Percentiles rank a stretch among this genome's conserved stretches.
Evolutionary conservation across 2,329 filamentous ascomycete genomes (phyloP).

Genomic region (Beauveria australis): DNA sequence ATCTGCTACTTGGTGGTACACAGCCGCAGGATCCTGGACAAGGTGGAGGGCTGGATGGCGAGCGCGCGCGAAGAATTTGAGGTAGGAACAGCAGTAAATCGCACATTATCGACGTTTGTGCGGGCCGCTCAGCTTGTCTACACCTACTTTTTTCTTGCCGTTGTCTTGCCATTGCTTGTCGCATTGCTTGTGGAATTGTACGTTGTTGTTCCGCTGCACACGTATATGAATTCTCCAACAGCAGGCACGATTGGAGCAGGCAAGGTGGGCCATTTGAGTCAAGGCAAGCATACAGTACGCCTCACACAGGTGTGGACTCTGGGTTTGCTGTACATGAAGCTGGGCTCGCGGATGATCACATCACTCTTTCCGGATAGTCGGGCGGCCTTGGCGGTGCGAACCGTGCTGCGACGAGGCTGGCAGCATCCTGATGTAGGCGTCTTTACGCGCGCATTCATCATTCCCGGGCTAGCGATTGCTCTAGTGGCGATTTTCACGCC

Average conservation of each 20-base stretch:
- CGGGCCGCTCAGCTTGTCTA: slow-evolving; percentile 52
- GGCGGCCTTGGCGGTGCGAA: slow-evolving; percentile 64
- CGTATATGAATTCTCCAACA: slow-evolving; percentile 51
- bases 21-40: slow-evolving; percentile 29
- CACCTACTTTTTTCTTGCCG: slow-evolving; percentile 62
- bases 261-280: slow-evolving; percentile 16
- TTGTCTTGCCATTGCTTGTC: slow-evolving; percentile 76
- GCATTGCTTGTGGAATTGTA: slow-evolving; percentile 82
- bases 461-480: slow-evolving; percentile 62
- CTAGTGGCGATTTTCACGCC: slow-evolving; percentile 56
- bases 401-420: slow-evolving; percentile 67
- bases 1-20: slow-evolving; percentile 54
- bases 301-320: slow-evolving; percentile 92
- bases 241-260: slow-evolving; percentile 21
- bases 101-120: slow-evolving; percentile 20
- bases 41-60: slow-evolving; percentile 23
- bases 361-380: slow-evolving; percentile 61
- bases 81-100: slow-evolving; percentile 16
- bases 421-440: slow-evolving; percentile 69
- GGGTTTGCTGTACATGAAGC: slow-evolving; percentile 81
- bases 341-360: slow-evolving; percentile 61
- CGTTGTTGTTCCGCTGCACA: slow-evolving; percentile 76
- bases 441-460: slow-evolving; percentile 77
- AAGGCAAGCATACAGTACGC: slow-evolving; percentile 60
- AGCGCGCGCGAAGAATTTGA: slow-evolving; percentile 17